phyloP scores from a whole-genome alignment of 257 asterid species.

The Solanum pennellii region DNA sequence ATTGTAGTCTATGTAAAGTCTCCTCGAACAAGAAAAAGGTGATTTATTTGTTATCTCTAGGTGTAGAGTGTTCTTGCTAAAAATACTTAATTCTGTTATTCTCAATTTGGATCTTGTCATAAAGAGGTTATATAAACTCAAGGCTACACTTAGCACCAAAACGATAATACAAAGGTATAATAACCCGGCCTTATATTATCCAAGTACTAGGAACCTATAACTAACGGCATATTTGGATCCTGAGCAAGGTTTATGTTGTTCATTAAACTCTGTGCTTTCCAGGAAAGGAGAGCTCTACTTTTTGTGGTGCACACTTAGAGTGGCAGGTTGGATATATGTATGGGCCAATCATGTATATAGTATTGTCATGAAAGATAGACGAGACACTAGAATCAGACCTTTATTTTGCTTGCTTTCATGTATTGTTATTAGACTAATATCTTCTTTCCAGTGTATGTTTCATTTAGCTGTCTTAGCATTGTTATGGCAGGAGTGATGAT shows the following conservation, averaged over 20 bases:
- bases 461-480: neutral
- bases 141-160: neutral
- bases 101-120: neutral
- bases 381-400: neutral
- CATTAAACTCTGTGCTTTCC: neutral
- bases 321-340: neutral
- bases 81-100: neutral
- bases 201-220: neutral
- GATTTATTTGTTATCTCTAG: neutral
- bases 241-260: neutral
- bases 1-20: neutral
- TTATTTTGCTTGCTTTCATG: neutral
- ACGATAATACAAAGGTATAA: neutral
- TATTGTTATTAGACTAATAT: neutral
- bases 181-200: neutral
- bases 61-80: neutral
- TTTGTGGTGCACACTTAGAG: neutral
- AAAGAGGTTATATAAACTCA: neutral
- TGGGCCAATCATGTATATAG: neutral
- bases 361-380: neutral
- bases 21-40: neutral
- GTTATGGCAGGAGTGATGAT: slow-evolving; percentile 51
- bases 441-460: neutral
- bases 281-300: neutral
- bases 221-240: neutral